Base-by-base conservation (phyloP, 2,329 filamentous ascomycete species). In the Penicillium sp. region DNA sequence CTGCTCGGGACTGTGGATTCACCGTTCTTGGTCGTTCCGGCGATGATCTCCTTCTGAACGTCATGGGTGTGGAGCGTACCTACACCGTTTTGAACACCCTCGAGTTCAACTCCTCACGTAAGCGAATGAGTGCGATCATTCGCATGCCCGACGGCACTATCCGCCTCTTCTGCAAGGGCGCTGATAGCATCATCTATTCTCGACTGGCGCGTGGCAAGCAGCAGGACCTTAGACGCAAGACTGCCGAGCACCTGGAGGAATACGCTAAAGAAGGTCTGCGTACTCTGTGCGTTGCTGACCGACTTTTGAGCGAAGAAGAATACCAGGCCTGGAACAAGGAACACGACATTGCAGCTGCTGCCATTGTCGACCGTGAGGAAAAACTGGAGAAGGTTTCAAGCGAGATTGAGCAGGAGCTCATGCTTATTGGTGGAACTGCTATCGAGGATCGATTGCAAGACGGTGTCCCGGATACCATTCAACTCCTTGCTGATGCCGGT, bases 401-500 rank as follows among this genome's bases (percentile, higher is more conserved):
- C 71, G 81, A 87, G 57, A 97, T 99, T 61, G 95, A 99, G 76
- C 90, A 91, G 61, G 89, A 98, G 16, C 82, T 99, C 7, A 90
- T 84, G 56, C 84, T 99, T 7, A 78, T 99, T 22, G 95, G 95
- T 59, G 95, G 95, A 46, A 99, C 95, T 19, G 95, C 95, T 43
- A 99, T 99, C 65, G 95, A 99, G 76, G 95, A 99, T 81, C 87
- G 93, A 66, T 82, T 99, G 27, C 95, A 99, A 76, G 95, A 99
- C 66, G 95, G 93, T 57, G 95, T 99, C 3, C 95, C 95, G 7
- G 95, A 98, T 71, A 93, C 95, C 0, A 99, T 99, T 67, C 90
- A 89, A 50, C 79, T 99, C 45, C 86, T 99, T 52, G 93, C 89
- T 29, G 87, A 92, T 69, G 95, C 95, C 53, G 96, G 96, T 73